Evolutionary conservation across 1,139 yeast genomes (phyloP).

Genomic region (Zygosaccharomyces sapae): DNA sequence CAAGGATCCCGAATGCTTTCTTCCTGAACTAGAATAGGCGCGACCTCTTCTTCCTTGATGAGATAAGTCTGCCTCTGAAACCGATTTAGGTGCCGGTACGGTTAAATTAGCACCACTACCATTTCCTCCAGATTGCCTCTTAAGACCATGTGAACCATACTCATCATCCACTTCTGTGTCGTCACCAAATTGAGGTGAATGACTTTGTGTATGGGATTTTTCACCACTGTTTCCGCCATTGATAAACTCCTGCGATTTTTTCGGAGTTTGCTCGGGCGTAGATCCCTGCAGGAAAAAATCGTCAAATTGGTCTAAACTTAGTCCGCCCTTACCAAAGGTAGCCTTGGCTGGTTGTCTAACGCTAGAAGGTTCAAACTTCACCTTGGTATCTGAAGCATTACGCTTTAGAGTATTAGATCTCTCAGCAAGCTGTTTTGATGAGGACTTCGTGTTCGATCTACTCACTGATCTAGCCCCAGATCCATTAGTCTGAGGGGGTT

Average conservation of each 20-base stretch:
- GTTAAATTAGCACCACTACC: not conserved
- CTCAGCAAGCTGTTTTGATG: not conserved
- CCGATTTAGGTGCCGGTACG: not conserved
- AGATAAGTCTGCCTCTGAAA: constrained; percentile 13
- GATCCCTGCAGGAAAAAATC: constrained; percentile 38
- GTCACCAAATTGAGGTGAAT: not conserved
- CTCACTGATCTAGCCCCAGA: not conserved
- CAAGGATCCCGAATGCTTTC: not conserved
- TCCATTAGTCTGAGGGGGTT: not conserved
- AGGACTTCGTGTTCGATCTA: not conserved
- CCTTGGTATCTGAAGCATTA: constrained; percentile 28
- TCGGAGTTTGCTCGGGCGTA: constrained; percentile 12
- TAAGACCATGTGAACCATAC: not conserved
- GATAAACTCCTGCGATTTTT: constrained; percentile 10
- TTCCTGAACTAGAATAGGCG: constrained; percentile 24
- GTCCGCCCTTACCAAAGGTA: constrained; percentile 69
- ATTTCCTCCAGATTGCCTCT: not conserved
- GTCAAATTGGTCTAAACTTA: constrained; percentile 47
- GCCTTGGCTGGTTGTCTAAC: constrained; percentile 46
- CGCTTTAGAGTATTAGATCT: not conserved
- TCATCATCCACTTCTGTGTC: constrained; percentile 1
- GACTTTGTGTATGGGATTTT: constrained; percentile 3
- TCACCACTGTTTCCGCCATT: constrained; percentile 11
- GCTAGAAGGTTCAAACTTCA: constrained; percentile 55
- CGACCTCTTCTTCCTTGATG: constrained; percentile 24